Evolutionary conservation across 495 filamentous ascomycete genomes (phyloP), one percentile per base, ranked within the genome.

Genomic region (Pyronema domesticum): DNA sequence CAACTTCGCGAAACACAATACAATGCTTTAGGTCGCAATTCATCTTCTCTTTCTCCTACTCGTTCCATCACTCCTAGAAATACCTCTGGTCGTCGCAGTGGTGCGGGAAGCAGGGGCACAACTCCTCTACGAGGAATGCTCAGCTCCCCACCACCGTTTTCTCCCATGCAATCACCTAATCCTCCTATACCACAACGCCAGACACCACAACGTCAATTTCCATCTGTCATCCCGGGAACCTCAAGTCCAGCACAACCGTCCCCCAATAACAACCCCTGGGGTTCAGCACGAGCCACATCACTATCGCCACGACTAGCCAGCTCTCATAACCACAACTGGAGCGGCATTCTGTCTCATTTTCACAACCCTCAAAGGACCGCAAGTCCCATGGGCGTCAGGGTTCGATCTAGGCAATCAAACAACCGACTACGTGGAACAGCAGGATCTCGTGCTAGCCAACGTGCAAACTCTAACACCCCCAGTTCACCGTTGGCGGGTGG

Each of bases 41-140:
- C 57, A 33, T 53, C 43, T 7, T 58, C 54, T 18, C 55, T 58
- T 46, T 61, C 53, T 34, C 58, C 58, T 15, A 54, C 62, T 9
- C 60, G 62, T 37, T 65, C 61, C 15, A 44, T 57, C n/a, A 64
- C 62, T 7, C 62, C 62, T 15, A 61, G 61, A 18, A 47, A 63
- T 39, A 54, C 46, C 19, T 60, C 61, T 2, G 60, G 60, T 11
- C 60, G 10, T 40, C 62, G 39, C 33, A 52, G 49, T 39, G 54
- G 34, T 35, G 40, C 15, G 30, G 55, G 39, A 48, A 43, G 18
- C 54, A 51, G 59, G 46, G 58, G 54, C 13, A 35, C 47, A 46
- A 63, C 60, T 17, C 60, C 60, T 11, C 34, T 57, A 34, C 48
- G 48, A 46, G 17, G 33, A 37, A 54, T 57, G 46, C 60, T 61